phyloP scores from a whole-genome alignment of 2,329 filamentous ascomycete genomes.

The Leptosphaerulina australis region DNA sequence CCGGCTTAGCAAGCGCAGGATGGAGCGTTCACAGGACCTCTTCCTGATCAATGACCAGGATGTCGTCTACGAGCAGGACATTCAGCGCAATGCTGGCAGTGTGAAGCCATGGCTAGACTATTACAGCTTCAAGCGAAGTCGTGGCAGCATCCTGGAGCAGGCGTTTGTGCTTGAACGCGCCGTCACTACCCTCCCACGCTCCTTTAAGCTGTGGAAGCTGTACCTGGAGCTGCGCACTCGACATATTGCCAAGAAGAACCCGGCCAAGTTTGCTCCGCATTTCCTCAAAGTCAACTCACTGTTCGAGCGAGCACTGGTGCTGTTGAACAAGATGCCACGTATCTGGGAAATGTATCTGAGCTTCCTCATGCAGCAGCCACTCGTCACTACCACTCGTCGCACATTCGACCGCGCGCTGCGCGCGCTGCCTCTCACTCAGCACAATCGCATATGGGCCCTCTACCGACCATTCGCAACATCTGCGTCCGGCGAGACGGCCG shows the following conservation, averaged over 20 bases:
- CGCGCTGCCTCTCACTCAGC: slow-evolving; percentile 90
- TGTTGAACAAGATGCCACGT: slow-evolving; percentile 97
- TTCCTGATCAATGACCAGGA: slow-evolving; percentile 77
- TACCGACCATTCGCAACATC: slow-evolving; percentile 92
- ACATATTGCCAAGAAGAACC: slow-evolving; percentile 81
- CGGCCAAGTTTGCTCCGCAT: slow-evolving; percentile 77
- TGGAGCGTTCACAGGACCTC: slow-evolving; percentile 46
- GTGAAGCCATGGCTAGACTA: slow-evolving; percentile 96
- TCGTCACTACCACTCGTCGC: slow-evolving; percentile 82
- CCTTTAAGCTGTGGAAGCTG: slow-evolving; percentile 98
- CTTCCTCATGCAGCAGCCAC: slow-evolving; percentile 89
- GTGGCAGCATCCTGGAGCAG: slow-evolving; percentile 85
- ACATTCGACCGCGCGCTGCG: slow-evolving; percentile 92
- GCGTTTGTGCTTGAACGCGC: slow-evolving; percentile 88
- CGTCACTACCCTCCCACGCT: slow-evolving; percentile 85
- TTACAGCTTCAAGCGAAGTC: slow-evolving; percentile 85
- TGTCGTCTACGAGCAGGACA: slow-evolving; percentile 94
- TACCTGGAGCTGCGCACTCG: slow-evolving; percentile 85
- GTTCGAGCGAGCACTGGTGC: slow-evolving; percentile 88
- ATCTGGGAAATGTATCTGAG: slow-evolving; percentile 98
- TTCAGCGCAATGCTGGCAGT: slow-evolving; percentile 81
- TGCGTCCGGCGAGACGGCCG: slow-evolving; percentile 84
- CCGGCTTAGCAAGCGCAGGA: slow-evolving; percentile 46
- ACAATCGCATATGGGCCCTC: slow-evolving; percentile 91
- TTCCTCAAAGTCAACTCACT: slow-evolving; percentile 93